Percentiles rank a stretch among this genome's conserved stretches.
phyloP scores from a whole-genome alignment of 768 basidiomycete genomes.

The Melanogaster broomeanus region DNA sequence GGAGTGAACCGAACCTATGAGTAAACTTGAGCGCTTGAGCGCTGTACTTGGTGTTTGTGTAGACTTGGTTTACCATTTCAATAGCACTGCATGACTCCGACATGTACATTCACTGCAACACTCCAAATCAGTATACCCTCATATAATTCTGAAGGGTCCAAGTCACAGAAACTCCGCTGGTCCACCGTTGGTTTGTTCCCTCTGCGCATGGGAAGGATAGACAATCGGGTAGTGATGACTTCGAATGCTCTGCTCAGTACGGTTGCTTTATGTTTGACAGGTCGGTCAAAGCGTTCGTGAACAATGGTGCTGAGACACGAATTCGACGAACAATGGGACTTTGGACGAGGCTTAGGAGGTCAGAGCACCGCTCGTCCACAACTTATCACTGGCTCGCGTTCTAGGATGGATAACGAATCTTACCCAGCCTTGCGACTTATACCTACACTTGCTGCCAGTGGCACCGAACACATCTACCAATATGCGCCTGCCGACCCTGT shows the following conservation, averaged over 20 bases:
- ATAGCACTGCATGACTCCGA: too few species aligned
- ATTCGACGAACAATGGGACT: constrained; percentile 23
- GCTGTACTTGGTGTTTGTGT: too few species aligned
- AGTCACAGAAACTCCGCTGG: too few species aligned
- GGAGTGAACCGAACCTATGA: too few species aligned
- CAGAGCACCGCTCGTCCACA: background rate
- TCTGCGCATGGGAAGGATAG: too few species aligned
- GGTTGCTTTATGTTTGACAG: background rate
- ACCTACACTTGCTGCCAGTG: background rate
- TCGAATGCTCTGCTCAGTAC: background rate
- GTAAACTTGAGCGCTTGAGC: too few species aligned
- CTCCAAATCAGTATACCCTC: too few species aligned
- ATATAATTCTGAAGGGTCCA: too few species aligned
- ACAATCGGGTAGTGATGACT: background rate
- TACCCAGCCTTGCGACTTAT: background rate
- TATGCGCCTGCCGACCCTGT: constrained; percentile 21
- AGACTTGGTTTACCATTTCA: too few species aligned
- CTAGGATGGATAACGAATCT: background rate
- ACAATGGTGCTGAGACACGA: background rate
- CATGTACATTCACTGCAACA: background rate
- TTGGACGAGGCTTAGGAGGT: background rate
- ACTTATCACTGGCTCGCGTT: background rate
- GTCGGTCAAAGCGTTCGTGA: background rate
- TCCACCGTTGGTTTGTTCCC: too few species aligned
- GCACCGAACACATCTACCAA: background rate